Evolutionary conservation across 805 yeast genomes (phyloP).

Genomic region (Zygoascus tannicola): DNA sequence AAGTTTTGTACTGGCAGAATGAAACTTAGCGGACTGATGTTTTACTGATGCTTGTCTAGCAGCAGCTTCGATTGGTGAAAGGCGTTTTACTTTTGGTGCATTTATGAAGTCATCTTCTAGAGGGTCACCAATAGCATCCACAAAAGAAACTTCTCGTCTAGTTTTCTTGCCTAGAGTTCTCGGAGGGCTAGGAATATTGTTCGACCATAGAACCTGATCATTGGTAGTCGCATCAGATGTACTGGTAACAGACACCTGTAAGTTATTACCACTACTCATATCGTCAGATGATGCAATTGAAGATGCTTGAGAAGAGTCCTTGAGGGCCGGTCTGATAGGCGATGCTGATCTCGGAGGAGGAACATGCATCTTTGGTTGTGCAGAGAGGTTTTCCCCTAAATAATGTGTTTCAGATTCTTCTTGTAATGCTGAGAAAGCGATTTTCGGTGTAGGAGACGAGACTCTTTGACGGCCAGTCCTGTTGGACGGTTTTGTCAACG

Average conservation of each 20-base stretch:
- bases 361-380: conserved; percentile 9
- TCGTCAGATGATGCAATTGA: conserved; percentile 10
- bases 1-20: conserved; percentile 8
- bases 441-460: neutral
- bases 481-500: neutral
- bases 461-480: neutral
- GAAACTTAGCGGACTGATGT: conserved; percentile 2
- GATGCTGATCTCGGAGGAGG: conserved; percentile 24
- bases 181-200: neutral
- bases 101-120: neutral
- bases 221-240: neutral
- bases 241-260: neutral
- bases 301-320: conserved; percentile 13
- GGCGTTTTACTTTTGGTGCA: too few relatives aligned
- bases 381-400: neutral
- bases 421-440: neutral
- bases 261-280: neutral
- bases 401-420: neutral
- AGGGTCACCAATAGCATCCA: neutral
- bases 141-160: conserved; percentile 2
- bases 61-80: conserved; percentile 4
- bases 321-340: conserved; percentile 28
- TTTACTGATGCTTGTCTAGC: conserved; percentile 7
- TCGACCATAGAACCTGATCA: neutral
- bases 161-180: neutral